Base-by-base conservation (phyloP, 2,329 filamentous ascomycete genomes). In the Curvularia lunata region DNA sequence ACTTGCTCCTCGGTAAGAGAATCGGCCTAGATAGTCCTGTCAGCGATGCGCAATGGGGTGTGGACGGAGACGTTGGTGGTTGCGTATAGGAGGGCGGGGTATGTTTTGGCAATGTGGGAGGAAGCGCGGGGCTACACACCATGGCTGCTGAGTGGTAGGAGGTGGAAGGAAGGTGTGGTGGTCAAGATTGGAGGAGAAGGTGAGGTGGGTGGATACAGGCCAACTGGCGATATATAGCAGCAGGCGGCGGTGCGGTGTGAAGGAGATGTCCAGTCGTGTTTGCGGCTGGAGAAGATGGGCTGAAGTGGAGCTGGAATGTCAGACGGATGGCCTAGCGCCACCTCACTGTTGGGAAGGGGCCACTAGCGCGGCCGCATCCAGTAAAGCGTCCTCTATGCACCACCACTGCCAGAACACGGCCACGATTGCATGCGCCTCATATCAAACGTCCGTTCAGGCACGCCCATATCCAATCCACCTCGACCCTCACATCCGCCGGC, bases 1-100 rank as follows among this genome's bases (percentile, higher is more conserved):
- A 99, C 95, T 87, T 99, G 95, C 85, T 99, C 95, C 86, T 99
- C 95, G 74, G 95, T 98, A 77, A 99, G 90, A 81, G 94, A 94
- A 80, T 99, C 95, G 80, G 94, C 94, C 94, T 98, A 79, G 57
- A 48, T 32, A 25, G 54, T 47, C 9, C 8, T 40, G 72, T 77
- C 58, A 77, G 75, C 52, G 59, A 32, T 47, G 51, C 56, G 61
- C 56, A 28, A 32, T 7, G 45, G 47, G 21, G 45, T 49, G 48
- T 52, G 41, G 56, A 38, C 59, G 51, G 56, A n/a, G 27, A 25
- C 8, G 25, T 25, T 56, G 61, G 63, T 62, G 54, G 64, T 58
- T 54, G 59, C 70, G 73, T 72, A 73, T 67, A 68, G 54, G 63
- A 72, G 66, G 70, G 74, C 74, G 73, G 75, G 74, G 75, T 75